A percentile compares a stretch with the other conserved stretches of the same genome.
Conservation (phyloP, 768 basidiomycete genomes). For the Tylopilus subfusipes region DNA sequence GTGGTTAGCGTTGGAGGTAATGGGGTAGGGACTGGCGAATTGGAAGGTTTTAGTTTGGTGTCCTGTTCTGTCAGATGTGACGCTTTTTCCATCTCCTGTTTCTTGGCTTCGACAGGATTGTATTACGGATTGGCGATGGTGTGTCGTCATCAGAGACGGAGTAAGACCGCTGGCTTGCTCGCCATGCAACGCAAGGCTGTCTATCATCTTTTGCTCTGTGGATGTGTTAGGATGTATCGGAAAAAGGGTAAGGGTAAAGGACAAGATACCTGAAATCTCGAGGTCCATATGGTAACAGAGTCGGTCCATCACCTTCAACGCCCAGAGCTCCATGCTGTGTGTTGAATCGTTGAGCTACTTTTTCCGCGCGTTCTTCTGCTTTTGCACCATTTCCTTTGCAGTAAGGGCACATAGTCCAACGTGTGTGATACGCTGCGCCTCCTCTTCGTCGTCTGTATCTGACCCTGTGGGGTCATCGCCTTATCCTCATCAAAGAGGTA, state of each 20-base stretch:
- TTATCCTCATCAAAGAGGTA: conserved; percentile 98
- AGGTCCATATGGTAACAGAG: conserved; percentile 99
- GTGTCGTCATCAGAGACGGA: conserved; percentile 90
- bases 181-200: conserved; percentile 86
- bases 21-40: conserved; percentile 9
- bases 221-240: conserved; percentile 25
- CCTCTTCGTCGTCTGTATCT: conserved; percentile 98
- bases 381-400: conserved; percentile 74
- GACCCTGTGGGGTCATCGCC: conserved; percentile 97
- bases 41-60: conserved; percentile 14
- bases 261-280: conserved; percentile 72
- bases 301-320: conserved; percentile 94
- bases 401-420: conserved; percentile 91
- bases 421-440: conserved; percentile 96
- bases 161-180: conserved; percentile 87
- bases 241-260: conserved; percentile 1
- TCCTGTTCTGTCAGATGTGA: conserved; percentile 4
- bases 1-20: conserved; percentile 23
- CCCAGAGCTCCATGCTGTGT: conserved; percentile 84
- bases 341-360: conserved; percentile 66
- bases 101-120: conserved; percentile 76
- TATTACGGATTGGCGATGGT: conserved; percentile 98
- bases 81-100: conserved; percentile 33
- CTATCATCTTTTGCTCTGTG: conserved; percentile 99
- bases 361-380: conserved; percentile 46